These are phyloP conservation scores for Usnea hakonensis DNA, from an alignment of 495 filamentous ascomycete species.

Conservation along the genomic window DNA sequence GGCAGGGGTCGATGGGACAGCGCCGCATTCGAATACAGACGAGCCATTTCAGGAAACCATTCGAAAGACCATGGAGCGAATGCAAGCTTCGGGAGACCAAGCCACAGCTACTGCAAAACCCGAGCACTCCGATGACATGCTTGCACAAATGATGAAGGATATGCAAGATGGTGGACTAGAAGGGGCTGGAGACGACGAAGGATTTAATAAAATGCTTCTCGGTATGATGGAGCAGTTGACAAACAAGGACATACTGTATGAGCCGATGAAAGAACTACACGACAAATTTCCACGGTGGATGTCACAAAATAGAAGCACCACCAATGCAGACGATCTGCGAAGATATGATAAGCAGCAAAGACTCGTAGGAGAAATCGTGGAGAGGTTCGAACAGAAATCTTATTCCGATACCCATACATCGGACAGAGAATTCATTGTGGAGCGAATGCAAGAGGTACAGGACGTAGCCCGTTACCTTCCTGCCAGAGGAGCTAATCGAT, in stretches of 20 bases:
- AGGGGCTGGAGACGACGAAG: constrained; percentile 66
- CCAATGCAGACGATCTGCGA: constrained; percentile 63
- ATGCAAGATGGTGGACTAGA: constrained; percentile 57
- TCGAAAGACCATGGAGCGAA: constrained; percentile 81
- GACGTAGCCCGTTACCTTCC: not conserved
- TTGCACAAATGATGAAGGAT: constrained; percentile 79
- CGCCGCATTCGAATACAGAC: constrained; percentile 20
- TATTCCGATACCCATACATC: constrained; percentile 74
- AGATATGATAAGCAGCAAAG: constrained; percentile 74
- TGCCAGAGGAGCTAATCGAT: constrained; percentile 6
- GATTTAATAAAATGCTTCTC: constrained; percentile 85
- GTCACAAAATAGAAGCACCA: constrained; percentile 59
- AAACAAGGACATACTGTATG: constrained; percentile 95
- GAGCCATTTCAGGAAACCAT: constrained; percentile 87
- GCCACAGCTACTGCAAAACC: constrained; percentile 68
- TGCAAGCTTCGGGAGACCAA: constrained; percentile 76
- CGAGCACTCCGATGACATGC: constrained; percentile 65
- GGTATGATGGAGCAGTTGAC: constrained; percentile 99
- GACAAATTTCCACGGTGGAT: constrained; percentile 89
- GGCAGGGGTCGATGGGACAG: constrained; percentile 1
- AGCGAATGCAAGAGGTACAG: constrained; percentile 90
- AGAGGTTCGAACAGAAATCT: constrained; percentile 68
- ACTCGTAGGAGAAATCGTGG: constrained; percentile 80
- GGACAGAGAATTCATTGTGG: constrained; percentile 88
- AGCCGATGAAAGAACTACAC: constrained; percentile 95